A percentile compares a stretch with the other conserved stretches of the same genome.
phyloP scores from a whole-genome alignment of 768 basidiomycete genomes.

The Phlebiopsis flavidoalba region DNA sequence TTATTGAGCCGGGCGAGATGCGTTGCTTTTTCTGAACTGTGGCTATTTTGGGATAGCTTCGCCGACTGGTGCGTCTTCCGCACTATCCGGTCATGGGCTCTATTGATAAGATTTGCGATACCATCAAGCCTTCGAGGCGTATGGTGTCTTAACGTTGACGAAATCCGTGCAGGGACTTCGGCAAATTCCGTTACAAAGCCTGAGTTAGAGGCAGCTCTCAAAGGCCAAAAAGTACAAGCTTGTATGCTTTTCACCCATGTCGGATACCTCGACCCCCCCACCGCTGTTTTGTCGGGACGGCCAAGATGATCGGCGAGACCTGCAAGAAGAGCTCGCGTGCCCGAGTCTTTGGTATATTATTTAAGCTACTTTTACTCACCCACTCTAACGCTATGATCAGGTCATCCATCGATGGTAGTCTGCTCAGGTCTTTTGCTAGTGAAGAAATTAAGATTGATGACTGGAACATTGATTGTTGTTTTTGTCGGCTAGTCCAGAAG shows the following conservation, averaged over 20 bases:
- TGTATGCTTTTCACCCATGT: slow-evolving; percentile 93
- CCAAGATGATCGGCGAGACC: slow-evolving; percentile 66
- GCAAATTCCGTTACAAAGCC: slow-evolving; percentile 60
- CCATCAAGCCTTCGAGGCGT: slow-evolving; percentile 65
- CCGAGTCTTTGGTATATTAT: slow-evolving; percentile 67
- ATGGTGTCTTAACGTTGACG: slow-evolving; percentile 85
- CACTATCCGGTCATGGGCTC: not conserved
- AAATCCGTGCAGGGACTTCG: slow-evolving; percentile 81
- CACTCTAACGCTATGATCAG: slow-evolving; percentile 27
- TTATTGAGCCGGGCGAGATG: slow-evolving; percentile 79
- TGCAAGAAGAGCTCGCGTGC: slow-evolving; percentile 75
- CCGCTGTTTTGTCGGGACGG: slow-evolving; percentile 85
- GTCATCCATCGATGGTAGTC: slow-evolving; percentile 87
- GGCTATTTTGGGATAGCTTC: slow-evolving; percentile 96
- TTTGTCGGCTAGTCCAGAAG: slow-evolving; percentile 49
- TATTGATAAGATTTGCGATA: not conserved
- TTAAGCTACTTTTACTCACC: not conserved
- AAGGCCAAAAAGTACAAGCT: slow-evolving; percentile 81
- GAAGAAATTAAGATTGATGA: slow-evolving; percentile 94
- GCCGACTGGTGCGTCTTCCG: slow-evolving; percentile 62
- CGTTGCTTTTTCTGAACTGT: slow-evolving; percentile 75
- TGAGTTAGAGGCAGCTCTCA: slow-evolving; percentile 64
- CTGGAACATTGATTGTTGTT: slow-evolving; percentile 82
- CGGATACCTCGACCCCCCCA: slow-evolving; percentile 86
- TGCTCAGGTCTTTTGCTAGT: slow-evolving; percentile 93